Evolutionary conservation across 768 basidiomycete genomes (phyloP).

Genomic region (Phlebiopsis flavidoalba): DNA sequence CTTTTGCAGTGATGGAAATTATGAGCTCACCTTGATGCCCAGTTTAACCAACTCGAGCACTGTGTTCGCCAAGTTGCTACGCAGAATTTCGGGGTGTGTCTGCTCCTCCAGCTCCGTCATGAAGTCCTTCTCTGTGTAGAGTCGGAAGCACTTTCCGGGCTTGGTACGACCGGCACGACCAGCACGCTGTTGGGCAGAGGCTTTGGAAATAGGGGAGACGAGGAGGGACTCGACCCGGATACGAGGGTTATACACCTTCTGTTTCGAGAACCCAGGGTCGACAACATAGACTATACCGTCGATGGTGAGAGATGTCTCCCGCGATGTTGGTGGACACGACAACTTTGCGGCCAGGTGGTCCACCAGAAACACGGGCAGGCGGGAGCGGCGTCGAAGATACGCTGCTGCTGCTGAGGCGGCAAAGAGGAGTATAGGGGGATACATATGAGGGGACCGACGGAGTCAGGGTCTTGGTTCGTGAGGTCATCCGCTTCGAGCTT

Average conservation of each 20-base stretch:
- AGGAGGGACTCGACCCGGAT: constrained; percentile 93
- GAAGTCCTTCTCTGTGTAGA: constrained; percentile 97
- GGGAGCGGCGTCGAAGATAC: constrained; percentile 92
- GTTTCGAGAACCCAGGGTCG: constrained; percentile 96
- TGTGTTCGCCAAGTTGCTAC: constrained; percentile 90
- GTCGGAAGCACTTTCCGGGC: constrained; percentile 94
- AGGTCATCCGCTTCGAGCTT: constrained; percentile 87
- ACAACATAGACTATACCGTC: constrained; percentile 99
- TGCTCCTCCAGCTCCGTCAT: constrained; percentile 95
- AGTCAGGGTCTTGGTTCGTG: constrained; percentile 57
- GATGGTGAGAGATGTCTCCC: constrained; percentile 94
- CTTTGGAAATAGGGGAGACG: constrained; percentile 95
- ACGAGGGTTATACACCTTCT: constrained; percentile 97
- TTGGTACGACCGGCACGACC: constrained; percentile 95
- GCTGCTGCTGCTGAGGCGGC: constrained; percentile 91
- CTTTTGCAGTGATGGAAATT: constrained; percentile 29
- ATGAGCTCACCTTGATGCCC: constrained; percentile 54
- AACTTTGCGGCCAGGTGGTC: constrained; percentile 88
- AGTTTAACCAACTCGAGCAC: constrained; percentile 93
- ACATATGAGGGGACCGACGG: constrained; percentile 83
- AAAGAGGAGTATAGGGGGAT: constrained; percentile 94
- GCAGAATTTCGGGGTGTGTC: constrained; percentile 92
- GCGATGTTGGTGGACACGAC: constrained; percentile 97
- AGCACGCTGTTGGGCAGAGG: constrained; percentile 91
- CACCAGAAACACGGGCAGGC: constrained; percentile 46